phyloP scores from a whole-genome alignment of 2,329 filamentous ascomycete genomes.

The Sclerotinia spermophila region DNA sequence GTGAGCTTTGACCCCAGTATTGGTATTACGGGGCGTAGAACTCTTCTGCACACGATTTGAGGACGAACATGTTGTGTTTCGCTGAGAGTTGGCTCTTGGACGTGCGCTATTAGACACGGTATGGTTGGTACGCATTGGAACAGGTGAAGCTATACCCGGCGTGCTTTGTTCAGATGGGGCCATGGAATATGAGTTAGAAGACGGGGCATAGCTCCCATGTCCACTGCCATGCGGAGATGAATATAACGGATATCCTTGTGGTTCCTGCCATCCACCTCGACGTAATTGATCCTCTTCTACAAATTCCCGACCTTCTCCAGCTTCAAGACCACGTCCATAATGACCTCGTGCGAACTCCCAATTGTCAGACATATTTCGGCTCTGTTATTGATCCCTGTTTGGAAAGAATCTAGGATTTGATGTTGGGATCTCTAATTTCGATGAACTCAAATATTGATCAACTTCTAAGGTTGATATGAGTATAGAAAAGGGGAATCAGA shows the following conservation, averaged over 20 bases:
- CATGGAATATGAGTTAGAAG: neutral
- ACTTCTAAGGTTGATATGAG: neutral
- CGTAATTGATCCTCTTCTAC: neutral
- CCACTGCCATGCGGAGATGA: neutral
- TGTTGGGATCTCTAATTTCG: neutral
- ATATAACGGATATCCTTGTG: neutral
- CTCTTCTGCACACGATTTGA: neutral
- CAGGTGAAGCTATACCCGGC: neutral
- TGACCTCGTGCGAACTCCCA: too few relatives aligned
- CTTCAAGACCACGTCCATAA: neutral
- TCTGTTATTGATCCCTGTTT: neutral
- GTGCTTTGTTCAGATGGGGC: neutral
- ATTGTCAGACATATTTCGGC: neutral
- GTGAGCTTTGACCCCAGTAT: neutral
- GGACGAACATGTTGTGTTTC: rapidly evolving
- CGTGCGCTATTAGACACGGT: neutral
- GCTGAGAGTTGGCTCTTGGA: neutral
- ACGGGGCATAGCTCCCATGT: neutral
- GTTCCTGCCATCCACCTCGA: neutral
- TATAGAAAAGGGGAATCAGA: neutral
- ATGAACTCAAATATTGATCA: neutral
- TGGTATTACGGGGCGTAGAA: neutral
- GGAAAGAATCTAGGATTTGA: neutral
- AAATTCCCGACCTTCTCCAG: neutral
- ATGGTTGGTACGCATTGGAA: neutral